phyloP scores from a whole-genome alignment of 345 rosid genomes.

The Rubroshorea leprosula region DNA sequence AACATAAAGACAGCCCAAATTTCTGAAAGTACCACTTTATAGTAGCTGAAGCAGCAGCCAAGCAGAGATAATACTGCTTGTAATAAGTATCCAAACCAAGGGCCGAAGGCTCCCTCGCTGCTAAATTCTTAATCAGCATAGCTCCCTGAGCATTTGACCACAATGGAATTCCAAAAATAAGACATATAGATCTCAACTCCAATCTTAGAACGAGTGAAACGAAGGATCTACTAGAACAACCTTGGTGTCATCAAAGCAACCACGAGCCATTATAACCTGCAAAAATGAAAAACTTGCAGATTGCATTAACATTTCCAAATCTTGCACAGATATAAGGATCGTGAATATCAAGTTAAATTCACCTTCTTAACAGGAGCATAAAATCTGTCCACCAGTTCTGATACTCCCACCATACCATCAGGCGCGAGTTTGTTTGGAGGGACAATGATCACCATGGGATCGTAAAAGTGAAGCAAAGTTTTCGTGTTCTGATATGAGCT shows the following conservation, averaged over 20 bases:
- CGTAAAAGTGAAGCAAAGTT: slow-evolving; percentile 76
- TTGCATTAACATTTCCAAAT: neutral
- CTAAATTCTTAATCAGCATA: slow-evolving; percentile 64
- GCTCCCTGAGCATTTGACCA: slow-evolving; percentile 59
- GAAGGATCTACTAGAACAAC: slow-evolving; percentile 29
- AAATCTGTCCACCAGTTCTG: slow-evolving; percentile 67
- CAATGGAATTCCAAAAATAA: slow-evolving; percentile 19
- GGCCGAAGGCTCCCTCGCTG: slow-evolving; percentile 83
- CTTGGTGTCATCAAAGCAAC: slow-evolving; percentile 97
- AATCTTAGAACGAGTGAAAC: slow-evolving; percentile 12
- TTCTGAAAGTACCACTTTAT: slow-evolving; percentile 63
- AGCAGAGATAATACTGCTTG: slow-evolving; percentile 92
- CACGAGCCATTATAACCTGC: slow-evolving; percentile 81
- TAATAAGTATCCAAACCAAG: slow-evolving; percentile 88
- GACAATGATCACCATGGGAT: slow-evolving; percentile 73
- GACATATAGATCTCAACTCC: slow-evolving; percentile 11
- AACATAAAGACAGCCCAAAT: slow-evolving; percentile 9
- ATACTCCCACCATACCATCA: slow-evolving; percentile 90
- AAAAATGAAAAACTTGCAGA: slow-evolving; percentile 11
- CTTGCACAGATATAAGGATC: neutral
- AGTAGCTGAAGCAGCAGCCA: slow-evolving; percentile 89
- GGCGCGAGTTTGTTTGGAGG: slow-evolving; percentile 79
- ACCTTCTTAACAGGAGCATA: slow-evolving; percentile 78
- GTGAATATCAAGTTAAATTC: neutral
- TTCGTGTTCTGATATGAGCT: slow-evolving; percentile 88